Evolutionary conservation across 495 filamentous ascomycete species (phyloP).

Genomic region (Lepraria neglecta): DNA sequence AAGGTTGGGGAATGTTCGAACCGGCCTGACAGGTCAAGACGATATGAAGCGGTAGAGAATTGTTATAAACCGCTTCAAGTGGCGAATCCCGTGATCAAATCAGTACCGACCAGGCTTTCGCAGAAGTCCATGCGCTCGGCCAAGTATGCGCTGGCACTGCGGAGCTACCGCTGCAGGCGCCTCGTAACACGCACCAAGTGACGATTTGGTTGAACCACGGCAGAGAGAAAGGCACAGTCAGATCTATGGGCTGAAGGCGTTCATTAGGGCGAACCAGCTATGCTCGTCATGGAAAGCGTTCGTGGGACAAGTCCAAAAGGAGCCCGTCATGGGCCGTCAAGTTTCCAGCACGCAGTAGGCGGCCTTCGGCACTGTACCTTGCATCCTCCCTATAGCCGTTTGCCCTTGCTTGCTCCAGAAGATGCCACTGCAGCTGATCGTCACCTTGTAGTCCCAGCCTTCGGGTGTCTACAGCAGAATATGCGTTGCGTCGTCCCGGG

Average conservation of each 20-base stretch:
- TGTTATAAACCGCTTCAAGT: constrained; percentile 2
- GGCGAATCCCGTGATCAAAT: constrained; percentile 15
- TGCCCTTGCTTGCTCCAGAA: constrained; percentile 4
- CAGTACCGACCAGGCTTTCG: constrained; percentile 9
- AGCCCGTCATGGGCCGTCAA: background rate
- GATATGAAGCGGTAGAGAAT: background rate
- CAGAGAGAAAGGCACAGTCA: constrained; percentile 1
- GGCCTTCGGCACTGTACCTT: constrained; percentile 12
- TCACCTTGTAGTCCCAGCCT: no score
- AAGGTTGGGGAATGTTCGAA: background rate
- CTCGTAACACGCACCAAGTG: constrained; percentile 8
- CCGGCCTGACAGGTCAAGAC: constrained; percentile 3
- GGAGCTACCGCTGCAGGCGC: constrained; percentile 17
- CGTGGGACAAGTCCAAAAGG: background rate
- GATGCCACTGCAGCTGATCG: background rate
- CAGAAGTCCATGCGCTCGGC: constrained; percentile 10
- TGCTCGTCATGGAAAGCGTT: background rate
- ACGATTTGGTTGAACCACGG: constrained; percentile 9
- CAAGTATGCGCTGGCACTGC: constrained; percentile 20
- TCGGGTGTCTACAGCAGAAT: no score
- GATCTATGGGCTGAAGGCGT: constrained; percentile 3
- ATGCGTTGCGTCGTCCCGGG: no score
- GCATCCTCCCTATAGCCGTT: constrained; percentile 13
- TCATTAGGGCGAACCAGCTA: background rate
- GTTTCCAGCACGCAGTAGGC: constrained; percentile 1